Base-by-base conservation (phyloP, 371 early-diverging fungal species). In the Mortierella sp. region DNA sequence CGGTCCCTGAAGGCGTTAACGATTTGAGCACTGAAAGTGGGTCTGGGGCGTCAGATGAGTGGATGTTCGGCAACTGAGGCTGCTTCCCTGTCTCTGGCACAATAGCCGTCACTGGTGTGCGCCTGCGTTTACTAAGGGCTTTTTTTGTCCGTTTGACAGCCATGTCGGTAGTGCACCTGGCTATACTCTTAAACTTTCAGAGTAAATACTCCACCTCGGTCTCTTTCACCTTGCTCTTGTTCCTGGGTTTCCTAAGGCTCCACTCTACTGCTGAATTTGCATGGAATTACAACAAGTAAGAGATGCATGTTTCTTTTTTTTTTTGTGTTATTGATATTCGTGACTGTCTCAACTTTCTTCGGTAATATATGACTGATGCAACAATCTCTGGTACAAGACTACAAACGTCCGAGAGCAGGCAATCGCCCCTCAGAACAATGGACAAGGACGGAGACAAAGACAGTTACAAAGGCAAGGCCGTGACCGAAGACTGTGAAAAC, bases 21-120 rank as follows among this genome's bases (percentile, higher is more conserved):
- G 76, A 69, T 69, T 61, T 75, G 4, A 75, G 66, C 3, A 74
- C 61, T 11, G 76, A 74, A 3, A 70, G 28, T n/a, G 74, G 41
- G 32, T 70, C 74, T 36, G 50, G 47, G 6, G 41, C n/a, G 28
- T 53, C 32, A 13, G 66, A 11, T 6, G 73, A 22, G 4, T 57
- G 36, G 22, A 60, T 13, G 21, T 8, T 58, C 11, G 58, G 24
- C 11, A 45, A 21, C n/a, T 19, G n/a, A 16, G 33, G 24, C 22
- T 43, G 45, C 13, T 24, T 16, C 47, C 52, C 33, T 16, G 33
- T n/a, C n/a, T 19, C 59, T 6, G 58, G 38, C 11, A 22, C 22
- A 24, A 68, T n/a, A 22, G 76, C 66, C 0, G 77, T 77, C 38
- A 77, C 77, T 19, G 77, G 69, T 2, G 32, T 22, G 1, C 61